These are phyloP conservation scores for Anaeromyces robustus DNA, from an alignment of 192 early-diverging fungal species.

Conservation along the genomic window DNA sequence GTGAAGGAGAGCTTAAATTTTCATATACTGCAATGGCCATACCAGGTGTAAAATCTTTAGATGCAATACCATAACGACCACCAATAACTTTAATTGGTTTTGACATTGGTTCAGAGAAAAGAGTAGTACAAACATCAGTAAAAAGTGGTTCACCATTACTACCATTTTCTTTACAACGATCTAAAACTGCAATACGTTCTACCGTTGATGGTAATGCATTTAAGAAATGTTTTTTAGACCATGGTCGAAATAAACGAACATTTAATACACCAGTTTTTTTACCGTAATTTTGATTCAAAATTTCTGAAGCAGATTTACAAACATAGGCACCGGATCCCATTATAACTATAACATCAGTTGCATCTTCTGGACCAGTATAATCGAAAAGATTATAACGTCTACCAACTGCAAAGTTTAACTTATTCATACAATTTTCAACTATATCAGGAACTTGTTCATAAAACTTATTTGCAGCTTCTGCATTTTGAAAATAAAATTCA, in stretches of 20 bases:
- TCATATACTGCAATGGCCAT: neutral
- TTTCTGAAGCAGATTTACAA: neutral
- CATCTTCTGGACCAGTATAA: conserved; percentile 53
- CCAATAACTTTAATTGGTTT: neutral
- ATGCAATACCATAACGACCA: neutral
- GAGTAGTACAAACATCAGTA: conserved; percentile 62
- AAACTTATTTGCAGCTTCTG: neutral
- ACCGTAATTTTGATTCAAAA: conserved; percentile 5
- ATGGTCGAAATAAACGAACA: conserved; percentile 70
- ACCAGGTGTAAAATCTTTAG: neutral
- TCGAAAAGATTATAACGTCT: neutral
- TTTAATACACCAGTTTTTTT: conserved; percentile 53
- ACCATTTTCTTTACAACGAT: conserved; percentile 38
- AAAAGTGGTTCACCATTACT: conserved; percentile 67
- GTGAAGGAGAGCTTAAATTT: neutral
- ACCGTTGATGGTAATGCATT: conserved; percentile 44
- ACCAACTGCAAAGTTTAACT: neutral
- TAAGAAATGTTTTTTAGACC: conserved; percentile 59
- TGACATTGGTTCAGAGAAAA: conserved; percentile 23
- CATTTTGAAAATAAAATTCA: neutral
- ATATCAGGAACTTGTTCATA: neutral
- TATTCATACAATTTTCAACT: neutral
- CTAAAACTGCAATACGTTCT: conserved; percentile 60
- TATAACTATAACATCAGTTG: conserved; percentile 65
- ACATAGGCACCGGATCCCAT: conserved; percentile 41